phyloP scores from a whole-genome alignment of 371 early-diverging fungal genomes.

The Rhizopus delemar region DNA sequence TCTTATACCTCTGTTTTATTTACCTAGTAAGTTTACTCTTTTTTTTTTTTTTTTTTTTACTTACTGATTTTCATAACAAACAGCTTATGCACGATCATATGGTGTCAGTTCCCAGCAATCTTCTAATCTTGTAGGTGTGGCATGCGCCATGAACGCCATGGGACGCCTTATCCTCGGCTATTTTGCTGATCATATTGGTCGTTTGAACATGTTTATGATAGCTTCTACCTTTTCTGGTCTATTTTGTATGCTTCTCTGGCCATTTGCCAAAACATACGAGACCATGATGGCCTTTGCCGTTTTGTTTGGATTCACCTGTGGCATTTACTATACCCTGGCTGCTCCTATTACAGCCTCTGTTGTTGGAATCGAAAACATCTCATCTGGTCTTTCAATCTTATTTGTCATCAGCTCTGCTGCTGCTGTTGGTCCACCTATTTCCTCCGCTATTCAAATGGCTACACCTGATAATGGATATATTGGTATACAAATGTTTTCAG shows the following conservation, averaged over 20 bases:
- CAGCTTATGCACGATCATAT: constrained; percentile 25
- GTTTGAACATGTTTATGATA: constrained; percentile 43
- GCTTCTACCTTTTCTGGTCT: constrained; percentile 33
- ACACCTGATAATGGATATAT: constrained; percentile 29
- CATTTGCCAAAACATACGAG: constrained; percentile 52
- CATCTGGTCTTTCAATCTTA: constrained; percentile 56
- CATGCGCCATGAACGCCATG: constrained; percentile 50
- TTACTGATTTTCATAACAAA: neutral
- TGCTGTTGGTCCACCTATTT: constrained; percentile 36
- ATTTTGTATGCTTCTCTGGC: constrained; percentile 56
- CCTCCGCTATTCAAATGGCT: constrained; percentile 34
- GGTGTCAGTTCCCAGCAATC: constrained; percentile 25
- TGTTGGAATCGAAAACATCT: constrained; percentile 52
- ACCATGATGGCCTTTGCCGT: constrained; percentile 51
- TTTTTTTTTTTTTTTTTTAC: too few species aligned
- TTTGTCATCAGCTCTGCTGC: constrained; percentile 48
- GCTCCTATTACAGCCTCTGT: constrained; percentile 58
- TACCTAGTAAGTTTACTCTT: constrained; percentile 21
- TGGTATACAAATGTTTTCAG: constrained; percentile 49
- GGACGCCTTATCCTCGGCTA: constrained; percentile 70
- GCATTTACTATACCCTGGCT: constrained; percentile 44
- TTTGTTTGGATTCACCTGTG: constrained; percentile 47
- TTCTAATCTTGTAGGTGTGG: constrained; percentile 32
- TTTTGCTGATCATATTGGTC: constrained; percentile 63
- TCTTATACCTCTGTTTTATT: constrained; percentile 35